Conservation (phyloP, 345 rosid species). For the Eucalyptus albens region DNA sequence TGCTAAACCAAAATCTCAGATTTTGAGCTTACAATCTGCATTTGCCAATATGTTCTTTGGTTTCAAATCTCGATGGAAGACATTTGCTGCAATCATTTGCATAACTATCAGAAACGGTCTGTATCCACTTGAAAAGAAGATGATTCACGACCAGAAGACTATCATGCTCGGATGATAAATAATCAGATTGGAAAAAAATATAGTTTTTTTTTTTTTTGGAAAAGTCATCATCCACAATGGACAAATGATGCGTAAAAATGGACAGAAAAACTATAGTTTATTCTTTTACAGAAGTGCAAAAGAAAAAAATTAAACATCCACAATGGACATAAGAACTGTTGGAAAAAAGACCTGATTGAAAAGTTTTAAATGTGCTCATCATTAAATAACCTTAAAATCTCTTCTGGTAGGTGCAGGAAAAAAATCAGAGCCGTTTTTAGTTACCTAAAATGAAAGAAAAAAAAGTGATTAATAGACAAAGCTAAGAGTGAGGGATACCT, state of each 20-base stretch:
- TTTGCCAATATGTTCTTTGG: conserved; percentile 93
- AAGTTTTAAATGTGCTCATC: too few species aligned
- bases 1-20: conserved; percentile 94
- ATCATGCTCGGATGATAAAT: not conserved
- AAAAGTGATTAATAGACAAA: too few species aligned
- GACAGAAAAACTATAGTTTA: too few species aligned
- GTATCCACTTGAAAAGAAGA: not conserved
- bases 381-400: conserved; percentile 85
- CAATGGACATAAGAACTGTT: too few species aligned
- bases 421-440: too few species aligned
- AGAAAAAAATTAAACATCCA: too few species aligned
- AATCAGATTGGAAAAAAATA: not conserved
- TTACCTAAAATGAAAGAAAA: too few species aligned
- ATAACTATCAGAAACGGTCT: not conserved
- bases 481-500: conserved; percentile 19
- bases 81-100: conserved; percentile 55
- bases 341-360: too few species aligned
- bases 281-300: too few species aligned
- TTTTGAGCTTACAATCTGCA: conserved; percentile 90
- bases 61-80: conserved; percentile 85
- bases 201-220: not conserved
- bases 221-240: not conserved
- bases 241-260: not conserved
- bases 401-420: too few species aligned
- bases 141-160: not conserved